A percentile compares a stretch with the other conserved stretches of the same genome.
Evolutionary conservation across 495 filamentous ascomycete species (phyloP).

Genomic region (Recurvomyces mirabilis): DNA sequence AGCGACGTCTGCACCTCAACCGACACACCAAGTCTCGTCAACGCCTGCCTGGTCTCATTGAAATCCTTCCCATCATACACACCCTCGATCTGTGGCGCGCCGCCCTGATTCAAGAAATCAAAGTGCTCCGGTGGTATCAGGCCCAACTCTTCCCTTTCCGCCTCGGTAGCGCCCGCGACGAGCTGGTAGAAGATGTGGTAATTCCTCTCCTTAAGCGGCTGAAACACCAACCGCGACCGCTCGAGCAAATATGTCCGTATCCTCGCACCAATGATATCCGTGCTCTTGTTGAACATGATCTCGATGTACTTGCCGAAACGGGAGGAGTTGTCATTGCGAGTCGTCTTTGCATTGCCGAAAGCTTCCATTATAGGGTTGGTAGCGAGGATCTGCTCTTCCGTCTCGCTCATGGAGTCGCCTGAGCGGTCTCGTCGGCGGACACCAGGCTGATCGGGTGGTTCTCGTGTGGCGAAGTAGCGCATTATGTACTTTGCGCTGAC

Average conservation of each 20-base stretch:
- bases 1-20: conserved; percentile 66
- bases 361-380: conserved; percentile 99
- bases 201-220: conserved; percentile 93
- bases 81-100: conserved; percentile 78
- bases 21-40: conserved; percentile 78
- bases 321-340: conserved; percentile 96
- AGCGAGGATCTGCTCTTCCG: conserved; percentile 93
- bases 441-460: conserved; percentile 80
- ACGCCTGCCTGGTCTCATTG: conserved; percentile 68
- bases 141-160: conserved; percentile 64
- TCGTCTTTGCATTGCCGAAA: conserved; percentile 98
- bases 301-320: conserved; percentile 99
- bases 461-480: conserved; percentile 97
- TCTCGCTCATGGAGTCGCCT: conserved; percentile 88
- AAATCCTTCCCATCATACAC: conserved; percentile 96
- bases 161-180: conserved; percentile 82
- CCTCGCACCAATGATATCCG: conserved; percentile 94
- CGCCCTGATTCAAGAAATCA: conserved; percentile 92
- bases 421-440: conserved; percentile 60
- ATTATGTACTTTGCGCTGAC: conserved; percentile 99
- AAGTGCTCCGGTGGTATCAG: conserved; percentile 79
- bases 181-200: conserved; percentile 99
- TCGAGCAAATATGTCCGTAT: conserved; percentile 94
- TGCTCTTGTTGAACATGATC: conserved; percentile 94
- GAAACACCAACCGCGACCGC: conserved; percentile 93